phyloP scores from a whole-genome alignment of 2,329 filamentous ascomycete genomes.

The Pyrenophora tritici-repentis region DNA sequence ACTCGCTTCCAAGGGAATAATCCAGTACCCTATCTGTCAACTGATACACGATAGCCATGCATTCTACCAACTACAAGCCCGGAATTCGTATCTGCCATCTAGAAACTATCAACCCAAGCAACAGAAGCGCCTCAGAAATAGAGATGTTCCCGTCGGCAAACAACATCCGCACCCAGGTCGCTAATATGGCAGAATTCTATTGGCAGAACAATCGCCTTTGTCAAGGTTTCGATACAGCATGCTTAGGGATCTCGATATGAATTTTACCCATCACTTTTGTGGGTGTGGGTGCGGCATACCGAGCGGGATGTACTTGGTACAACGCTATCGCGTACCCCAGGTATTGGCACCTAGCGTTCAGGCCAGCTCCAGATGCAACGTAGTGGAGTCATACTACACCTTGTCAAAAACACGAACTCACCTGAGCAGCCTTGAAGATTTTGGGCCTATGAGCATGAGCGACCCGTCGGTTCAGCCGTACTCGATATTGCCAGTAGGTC shows the following conservation, averaged over 20 bases:
- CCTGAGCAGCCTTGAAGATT: constrained; percentile 26
- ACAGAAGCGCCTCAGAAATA: not conserved
- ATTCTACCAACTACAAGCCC: not conserved
- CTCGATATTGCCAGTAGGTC: constrained; percentile 37
- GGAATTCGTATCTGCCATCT: constrained; percentile 11
- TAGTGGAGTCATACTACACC: constrained; percentile 6
- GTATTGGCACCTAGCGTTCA: constrained; percentile 20
- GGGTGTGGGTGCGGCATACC: constrained; percentile 12
- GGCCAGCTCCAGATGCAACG: constrained; percentile 15
- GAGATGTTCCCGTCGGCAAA: not conserved
- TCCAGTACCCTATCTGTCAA: constrained; percentile 12
- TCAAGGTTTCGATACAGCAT: constrained; percentile 9
- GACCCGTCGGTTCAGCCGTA: constrained; percentile 43
- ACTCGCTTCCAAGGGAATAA: constrained; percentile 11
- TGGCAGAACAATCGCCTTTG: constrained; percentile 13
- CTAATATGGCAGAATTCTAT: constrained; percentile 14
- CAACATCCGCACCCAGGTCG: constrained; percentile 11
- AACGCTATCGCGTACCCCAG: constrained; percentile 20
- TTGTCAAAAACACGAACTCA: constrained; percentile 37
- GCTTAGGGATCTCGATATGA: constrained; percentile 23
- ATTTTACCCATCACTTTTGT: constrained; percentile 14
- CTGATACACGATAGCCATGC: constrained; percentile 14
- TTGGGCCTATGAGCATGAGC: constrained; percentile 34
- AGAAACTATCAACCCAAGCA: constrained; percentile 5
- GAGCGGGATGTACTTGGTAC: constrained; percentile 15